Evolutionary conservation across 371 early-diverging fungal species (phyloP).

Genomic region (Mortierella sp.): DNA sequence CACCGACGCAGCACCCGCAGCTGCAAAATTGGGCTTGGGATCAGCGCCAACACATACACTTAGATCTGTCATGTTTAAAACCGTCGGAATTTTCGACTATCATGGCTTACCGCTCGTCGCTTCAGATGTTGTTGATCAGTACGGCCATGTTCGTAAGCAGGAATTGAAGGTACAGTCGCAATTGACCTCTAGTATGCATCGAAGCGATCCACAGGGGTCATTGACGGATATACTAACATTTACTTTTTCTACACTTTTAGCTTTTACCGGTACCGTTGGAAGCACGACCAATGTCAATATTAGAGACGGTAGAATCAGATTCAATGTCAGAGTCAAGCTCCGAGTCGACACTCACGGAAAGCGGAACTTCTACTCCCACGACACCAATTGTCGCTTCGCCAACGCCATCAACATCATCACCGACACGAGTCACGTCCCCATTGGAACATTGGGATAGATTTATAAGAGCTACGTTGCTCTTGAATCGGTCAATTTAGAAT

Average conservation of each 20-base stretch:
- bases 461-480: background rate
- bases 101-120: slow-evolving; percentile 29
- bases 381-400: background rate
- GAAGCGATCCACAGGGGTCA: background rate
- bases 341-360: background rate
- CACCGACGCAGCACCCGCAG: slow-evolving; percentile 10
- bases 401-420: background rate
- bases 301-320: background rate
- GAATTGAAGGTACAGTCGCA: slow-evolving; percentile 34
- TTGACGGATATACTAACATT: background rate
- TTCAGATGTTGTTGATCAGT: slow-evolving; percentile 39
- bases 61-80: slow-evolving; percentile 32
- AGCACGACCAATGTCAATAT: background rate
- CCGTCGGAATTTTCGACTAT: slow-evolving; percentile 33
- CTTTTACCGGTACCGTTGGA: slow-evolving; percentile 19
- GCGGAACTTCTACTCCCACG: background rate
- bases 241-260: background rate
- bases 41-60: slow-evolving; percentile 29
- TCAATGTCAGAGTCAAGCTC: background rate
- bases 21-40: slow-evolving; percentile 34
- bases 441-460: slow-evolving; percentile 26
- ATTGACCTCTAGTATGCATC: background rate
- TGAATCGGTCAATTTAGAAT: slow-evolving; percentile 12
- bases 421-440: background rate
- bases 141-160: slow-evolving; percentile 32